Conservation (phyloP, 768 basidiomycete genomes). For the Russula virescens region DNA sequence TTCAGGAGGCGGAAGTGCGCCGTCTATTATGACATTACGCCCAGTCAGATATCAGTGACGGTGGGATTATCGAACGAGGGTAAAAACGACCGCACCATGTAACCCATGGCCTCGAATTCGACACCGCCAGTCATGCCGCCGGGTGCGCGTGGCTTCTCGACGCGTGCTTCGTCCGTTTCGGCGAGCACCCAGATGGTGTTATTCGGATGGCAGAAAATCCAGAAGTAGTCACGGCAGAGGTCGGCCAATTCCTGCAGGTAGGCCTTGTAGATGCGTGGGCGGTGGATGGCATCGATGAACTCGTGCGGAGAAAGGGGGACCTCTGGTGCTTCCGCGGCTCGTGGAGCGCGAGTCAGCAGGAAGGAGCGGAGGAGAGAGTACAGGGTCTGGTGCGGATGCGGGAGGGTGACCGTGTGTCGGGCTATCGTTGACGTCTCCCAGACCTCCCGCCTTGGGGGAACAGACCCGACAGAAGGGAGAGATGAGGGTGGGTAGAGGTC, state of each 20-base stretch:
- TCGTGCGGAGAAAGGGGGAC: constrained; percentile 65
- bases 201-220: constrained; percentile 95
- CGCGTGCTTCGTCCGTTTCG: constrained; percentile 77
- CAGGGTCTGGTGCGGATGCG: constrained; percentile 63
- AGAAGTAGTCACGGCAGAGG: constrained; percentile 89
- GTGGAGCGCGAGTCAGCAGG: constrained; percentile 67
- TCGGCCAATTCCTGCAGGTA: constrained; percentile 84
- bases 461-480: constrained; percentile 47
- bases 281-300: constrained; percentile 70
- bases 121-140: constrained; percentile 99
- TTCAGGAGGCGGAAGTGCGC: constrained; percentile 86
- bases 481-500: constrained; percentile 78
- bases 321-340: constrained; percentile 55
- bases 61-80: not conserved
- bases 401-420: constrained; percentile 56
- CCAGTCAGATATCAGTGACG: not conserved
- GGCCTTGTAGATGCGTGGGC: constrained; percentile 68
- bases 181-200: constrained; percentile 85
- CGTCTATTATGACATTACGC: constrained; percentile 54
- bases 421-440: constrained; percentile 34
- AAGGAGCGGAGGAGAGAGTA: constrained; percentile 72
- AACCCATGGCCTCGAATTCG: constrained; percentile 95
- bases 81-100: constrained; percentile 55
- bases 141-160: constrained; percentile 89
- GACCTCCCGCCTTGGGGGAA: constrained; percentile 13